Evolutionary conservation across 139 green algal species (phyloP).

Genomic region (Raphidocelis subcapitata): DNA sequence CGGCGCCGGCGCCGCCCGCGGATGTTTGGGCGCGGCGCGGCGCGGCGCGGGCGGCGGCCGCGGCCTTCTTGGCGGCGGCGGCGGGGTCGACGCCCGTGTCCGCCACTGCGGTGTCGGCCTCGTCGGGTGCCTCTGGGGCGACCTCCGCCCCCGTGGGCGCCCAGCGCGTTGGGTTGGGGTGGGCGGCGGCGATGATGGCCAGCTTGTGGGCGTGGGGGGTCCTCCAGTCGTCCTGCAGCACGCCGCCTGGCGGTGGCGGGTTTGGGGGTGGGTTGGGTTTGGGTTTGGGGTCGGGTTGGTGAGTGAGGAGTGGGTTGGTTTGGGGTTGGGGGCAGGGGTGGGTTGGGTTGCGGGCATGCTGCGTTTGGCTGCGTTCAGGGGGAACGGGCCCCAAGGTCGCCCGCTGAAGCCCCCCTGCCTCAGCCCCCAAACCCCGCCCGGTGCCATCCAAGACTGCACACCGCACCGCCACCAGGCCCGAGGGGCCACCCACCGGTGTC

Average conservation of each 20-base stretch:
- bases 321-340: neutral
- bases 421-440: neutral
- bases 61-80: neutral
- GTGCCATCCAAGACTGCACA: neutral
- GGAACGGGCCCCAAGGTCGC: too few species aligned
- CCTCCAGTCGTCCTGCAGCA: constrained; percentile 33
- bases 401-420: too few species aligned
- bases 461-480: neutral
- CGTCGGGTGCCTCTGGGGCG: neutral
- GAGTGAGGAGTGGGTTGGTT: neutral
- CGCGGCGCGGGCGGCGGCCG: constrained; percentile 1
- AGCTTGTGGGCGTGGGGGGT: constrained; percentile 30
- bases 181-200: constrained; percentile 12
- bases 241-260: constrained; percentile 10
- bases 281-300: neutral
- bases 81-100: constrained; percentile 8
- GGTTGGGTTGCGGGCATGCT: too few species aligned
- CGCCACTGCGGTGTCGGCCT: constrained; percentile 3
- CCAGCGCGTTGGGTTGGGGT: constrained; percentile 19
- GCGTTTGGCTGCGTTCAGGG: too few species aligned
- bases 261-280: neutral
- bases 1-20: too few species aligned
- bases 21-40: neutral
- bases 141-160: neutral
- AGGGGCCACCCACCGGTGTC: constrained; percentile 7